These are phyloP conservation scores for Dichotomopilus funicola DNA, from an alignment of 2,329 filamentous ascomycete genomes.

Conservation along the genomic window DNA sequence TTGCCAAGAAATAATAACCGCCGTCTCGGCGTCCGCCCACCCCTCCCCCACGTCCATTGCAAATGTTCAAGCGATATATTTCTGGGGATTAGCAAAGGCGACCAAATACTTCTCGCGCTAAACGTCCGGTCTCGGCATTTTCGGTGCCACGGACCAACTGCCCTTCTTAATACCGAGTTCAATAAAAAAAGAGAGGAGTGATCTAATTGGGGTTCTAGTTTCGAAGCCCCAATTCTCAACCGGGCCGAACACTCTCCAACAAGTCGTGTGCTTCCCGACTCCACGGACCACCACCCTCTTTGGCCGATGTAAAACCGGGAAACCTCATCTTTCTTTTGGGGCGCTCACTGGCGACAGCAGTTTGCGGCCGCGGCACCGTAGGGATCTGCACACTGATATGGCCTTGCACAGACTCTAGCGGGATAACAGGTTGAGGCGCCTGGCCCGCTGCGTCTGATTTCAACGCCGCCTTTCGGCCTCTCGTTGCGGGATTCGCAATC, in stretches of 20 bases:
- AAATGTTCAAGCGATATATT: too few species aligned
- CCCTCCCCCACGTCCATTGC: too few species aligned
- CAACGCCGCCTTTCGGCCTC: constrained; percentile 47
- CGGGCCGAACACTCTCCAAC: constrained; percentile 54
- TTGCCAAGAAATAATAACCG: too few species aligned
- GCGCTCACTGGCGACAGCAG: constrained; percentile 13
- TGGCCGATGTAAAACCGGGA: constrained; percentile 43
- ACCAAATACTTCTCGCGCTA: too few species aligned
- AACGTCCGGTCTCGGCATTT: too few species aligned
- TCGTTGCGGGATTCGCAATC: constrained; percentile 43
- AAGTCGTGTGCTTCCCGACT: constrained; percentile 62
- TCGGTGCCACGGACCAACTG: too few species aligned
- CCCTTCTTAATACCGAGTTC: too few species aligned
- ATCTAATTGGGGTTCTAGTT: too few species aligned
- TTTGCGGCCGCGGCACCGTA: constrained; percentile 11
- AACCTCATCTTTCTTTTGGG: constrained; percentile 28
- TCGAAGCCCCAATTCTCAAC: not conserved
- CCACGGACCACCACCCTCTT: constrained; percentile 53
- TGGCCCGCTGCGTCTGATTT: constrained; percentile 46
- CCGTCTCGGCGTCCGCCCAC: too few species aligned
- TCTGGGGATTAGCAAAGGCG: too few species aligned
- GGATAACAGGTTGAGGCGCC: constrained; percentile 38
- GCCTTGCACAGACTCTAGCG: constrained; percentile 27
- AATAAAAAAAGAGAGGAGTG: too few species aligned
- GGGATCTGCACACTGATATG: not conserved